Conservation (phyloP, 2,329 filamentous ascomycete genomes). For the Colletotrichum gloeosporioides region DNA sequence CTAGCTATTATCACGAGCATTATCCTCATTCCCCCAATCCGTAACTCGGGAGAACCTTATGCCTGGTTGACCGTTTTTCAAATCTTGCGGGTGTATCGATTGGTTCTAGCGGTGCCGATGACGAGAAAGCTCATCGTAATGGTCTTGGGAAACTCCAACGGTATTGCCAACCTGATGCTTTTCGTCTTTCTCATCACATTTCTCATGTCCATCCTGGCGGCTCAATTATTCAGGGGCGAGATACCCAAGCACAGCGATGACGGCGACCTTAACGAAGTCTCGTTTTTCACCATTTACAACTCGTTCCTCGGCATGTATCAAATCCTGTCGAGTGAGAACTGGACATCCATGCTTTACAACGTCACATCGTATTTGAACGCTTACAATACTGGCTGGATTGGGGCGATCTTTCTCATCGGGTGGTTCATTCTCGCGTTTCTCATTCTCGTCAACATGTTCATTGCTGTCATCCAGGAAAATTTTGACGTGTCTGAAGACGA, state of each 20-base stretch:
- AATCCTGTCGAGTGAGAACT: constrained; percentile 93
- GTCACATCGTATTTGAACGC: constrained; percentile 72
- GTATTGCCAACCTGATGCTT: constrained; percentile 92
- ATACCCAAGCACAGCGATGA: constrained; percentile 67
- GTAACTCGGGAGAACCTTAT: constrained; percentile 73
- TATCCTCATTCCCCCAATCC: constrained; percentile 86
- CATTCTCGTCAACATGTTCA: constrained; percentile 99
- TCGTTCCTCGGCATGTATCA: constrained; percentile 98
- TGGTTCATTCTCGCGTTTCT: constrained; percentile 98
- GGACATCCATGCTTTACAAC: constrained; percentile 87
- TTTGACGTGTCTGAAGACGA: constrained; percentile 99
- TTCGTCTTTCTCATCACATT: constrained; percentile 98
- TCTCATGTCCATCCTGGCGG: constrained; percentile 89
- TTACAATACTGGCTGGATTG: constrained; percentile 86
- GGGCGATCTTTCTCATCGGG: constrained; percentile 85
- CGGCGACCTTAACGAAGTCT: constrained; percentile 71
- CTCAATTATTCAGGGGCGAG: constrained; percentile 90
- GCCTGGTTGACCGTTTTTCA: constrained; percentile 93
- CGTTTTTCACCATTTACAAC: constrained; percentile 92
- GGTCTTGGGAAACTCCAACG: constrained; percentile 88
- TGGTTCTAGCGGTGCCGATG: constrained; percentile 87
- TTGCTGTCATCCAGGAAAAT: constrained; percentile 99
- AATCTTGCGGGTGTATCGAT: constrained; percentile 87
- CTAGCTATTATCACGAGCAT: constrained; percentile 83
- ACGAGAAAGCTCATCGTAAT: constrained; percentile 86